Conservation (phyloP, 768 basidiomycete species). For the Heimioporus sp. region DNA sequence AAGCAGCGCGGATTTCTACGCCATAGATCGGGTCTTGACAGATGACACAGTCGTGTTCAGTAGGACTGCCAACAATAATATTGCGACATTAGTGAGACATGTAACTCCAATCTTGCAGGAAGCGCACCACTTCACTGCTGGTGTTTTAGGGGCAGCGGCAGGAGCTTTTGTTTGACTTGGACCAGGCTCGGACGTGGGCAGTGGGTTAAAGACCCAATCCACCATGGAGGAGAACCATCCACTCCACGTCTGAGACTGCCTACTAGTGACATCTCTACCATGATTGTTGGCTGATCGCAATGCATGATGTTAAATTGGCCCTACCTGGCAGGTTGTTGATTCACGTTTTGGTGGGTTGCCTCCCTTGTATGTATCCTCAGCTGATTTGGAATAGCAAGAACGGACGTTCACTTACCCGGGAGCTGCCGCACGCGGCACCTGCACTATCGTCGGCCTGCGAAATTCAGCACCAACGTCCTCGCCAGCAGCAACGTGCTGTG, state of each 20-base stretch:
- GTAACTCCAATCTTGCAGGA: not conserved
- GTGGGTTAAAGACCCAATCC: not conserved
- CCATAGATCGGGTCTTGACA: conserved; percentile 34
- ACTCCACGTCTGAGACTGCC: conserved; percentile 9
- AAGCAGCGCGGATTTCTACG: conserved; percentile 28
- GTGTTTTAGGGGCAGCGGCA: not conserved
- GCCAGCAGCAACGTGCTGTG: conserved; percentile 13
- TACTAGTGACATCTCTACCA: not conserved
- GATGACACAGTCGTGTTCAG: conserved; percentile 33
- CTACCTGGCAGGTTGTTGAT: conserved; percentile 10
- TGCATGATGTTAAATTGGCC: not conserved
- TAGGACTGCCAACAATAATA: not conserved
- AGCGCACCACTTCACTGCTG: not conserved
- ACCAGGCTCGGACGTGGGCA: not conserved
- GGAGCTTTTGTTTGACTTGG: not conserved
- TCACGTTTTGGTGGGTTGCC: not conserved
- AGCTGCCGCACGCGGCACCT: not conserved
- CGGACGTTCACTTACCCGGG: conserved; percentile 1
- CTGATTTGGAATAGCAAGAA: not conserved
- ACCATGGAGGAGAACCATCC: conserved; percentile 21
- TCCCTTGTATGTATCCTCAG: conserved; percentile 9
- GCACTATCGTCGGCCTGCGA: not conserved
- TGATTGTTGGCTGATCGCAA: not conserved
- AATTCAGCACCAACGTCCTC: conserved; percentile 1
- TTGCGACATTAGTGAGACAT: not conserved